phyloP scores from a whole-genome alignment of 495 filamentous ascomycete genomes.

The Neurospora sp. region DNA sequence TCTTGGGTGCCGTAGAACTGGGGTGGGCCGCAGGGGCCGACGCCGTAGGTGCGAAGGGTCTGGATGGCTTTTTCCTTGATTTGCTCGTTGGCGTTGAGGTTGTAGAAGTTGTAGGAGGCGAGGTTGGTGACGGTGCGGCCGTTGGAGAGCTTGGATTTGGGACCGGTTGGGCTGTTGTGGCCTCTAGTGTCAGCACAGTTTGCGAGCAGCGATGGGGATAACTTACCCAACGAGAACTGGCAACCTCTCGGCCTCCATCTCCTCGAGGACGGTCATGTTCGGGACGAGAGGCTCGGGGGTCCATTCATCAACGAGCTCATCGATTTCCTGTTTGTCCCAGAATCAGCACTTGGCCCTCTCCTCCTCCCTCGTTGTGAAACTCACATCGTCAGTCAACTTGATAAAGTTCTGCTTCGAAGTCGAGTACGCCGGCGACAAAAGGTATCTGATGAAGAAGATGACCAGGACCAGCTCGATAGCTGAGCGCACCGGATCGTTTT shows the following conservation, averaged over 20 bases:
- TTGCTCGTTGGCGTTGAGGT: constrained; percentile 81
- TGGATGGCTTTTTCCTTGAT: constrained; percentile 92
- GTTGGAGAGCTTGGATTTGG: constrained; percentile 78
- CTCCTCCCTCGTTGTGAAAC: not conserved
- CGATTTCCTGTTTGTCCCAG: constrained; percentile 58
- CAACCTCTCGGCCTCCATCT: constrained; percentile 71
- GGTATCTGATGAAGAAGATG: constrained; percentile 88
- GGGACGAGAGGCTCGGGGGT: constrained; percentile 85
- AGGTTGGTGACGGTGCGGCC: constrained; percentile 87
- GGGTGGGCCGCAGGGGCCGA: constrained; percentile 90
- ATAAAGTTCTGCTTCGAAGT: constrained; percentile 81
- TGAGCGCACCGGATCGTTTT: constrained; percentile 88
- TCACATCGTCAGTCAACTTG: constrained; percentile 71
- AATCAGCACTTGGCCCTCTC: not conserved
- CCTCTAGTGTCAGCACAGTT: not conserved
- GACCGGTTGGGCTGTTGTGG: constrained; percentile 64
- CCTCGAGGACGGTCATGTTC: constrained; percentile 58
- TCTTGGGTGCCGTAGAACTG: constrained; percentile 98
- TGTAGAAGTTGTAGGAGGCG: constrained; percentile 92
- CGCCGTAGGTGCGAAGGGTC: constrained; percentile 87
- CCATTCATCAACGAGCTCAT: constrained; percentile 96
- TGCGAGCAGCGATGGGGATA: not conserved
- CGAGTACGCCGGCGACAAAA: constrained; percentile 82
- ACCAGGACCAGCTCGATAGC: constrained; percentile 92
- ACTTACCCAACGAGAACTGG: constrained; percentile 78